These are phyloP conservation scores for Parastagonospora avenae DNA, from an alignment of 2,329 filamentous ascomycete species.

Conservation along the genomic window DNA sequence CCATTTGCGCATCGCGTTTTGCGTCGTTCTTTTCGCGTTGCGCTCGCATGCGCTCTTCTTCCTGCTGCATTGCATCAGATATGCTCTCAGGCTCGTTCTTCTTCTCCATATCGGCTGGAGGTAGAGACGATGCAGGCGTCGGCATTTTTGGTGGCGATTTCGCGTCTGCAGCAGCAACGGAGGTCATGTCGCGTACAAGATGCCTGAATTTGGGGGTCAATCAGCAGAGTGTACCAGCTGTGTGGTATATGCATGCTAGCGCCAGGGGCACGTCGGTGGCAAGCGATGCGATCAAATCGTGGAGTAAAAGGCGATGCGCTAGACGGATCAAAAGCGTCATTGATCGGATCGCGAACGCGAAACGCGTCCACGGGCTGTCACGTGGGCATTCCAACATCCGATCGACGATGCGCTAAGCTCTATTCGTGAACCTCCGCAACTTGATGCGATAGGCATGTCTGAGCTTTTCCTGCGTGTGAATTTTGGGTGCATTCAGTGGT, in stretches of 20 bases:
- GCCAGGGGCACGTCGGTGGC: slow-evolving; percentile 13
- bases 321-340: slow-evolving; percentile 30
- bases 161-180: slow-evolving; percentile 26
- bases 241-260: neutral
- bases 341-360: neutral
- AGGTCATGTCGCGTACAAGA: slow-evolving; percentile 21
- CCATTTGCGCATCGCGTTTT: slow-evolving; percentile 51
- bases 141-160: slow-evolving; percentile 31
- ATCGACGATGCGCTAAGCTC: too few species aligned
- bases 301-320: slow-evolving; percentile 30
- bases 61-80: slow-evolving; percentile 50
- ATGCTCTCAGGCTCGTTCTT: slow-evolving; percentile 30
- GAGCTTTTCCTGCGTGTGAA: too few species aligned
- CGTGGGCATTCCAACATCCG: slow-evolving; percentile 1
- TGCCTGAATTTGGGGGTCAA: neutral
- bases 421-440: neutral
- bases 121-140: slow-evolving; percentile 43
- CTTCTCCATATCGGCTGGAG: slow-evolving; percentile 34
- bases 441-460: neutral
- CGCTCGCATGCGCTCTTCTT: slow-evolving; percentile 53
- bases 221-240: neutral
- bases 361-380: slow-evolving; percentile 31
- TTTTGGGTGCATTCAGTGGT: too few species aligned
- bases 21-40: slow-evolving; percentile 52
- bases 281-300: slow-evolving; percentile 10